Conservation (phyloP, 192 early-diverging fungal species). For the Allomyces javanicus region DNA sequence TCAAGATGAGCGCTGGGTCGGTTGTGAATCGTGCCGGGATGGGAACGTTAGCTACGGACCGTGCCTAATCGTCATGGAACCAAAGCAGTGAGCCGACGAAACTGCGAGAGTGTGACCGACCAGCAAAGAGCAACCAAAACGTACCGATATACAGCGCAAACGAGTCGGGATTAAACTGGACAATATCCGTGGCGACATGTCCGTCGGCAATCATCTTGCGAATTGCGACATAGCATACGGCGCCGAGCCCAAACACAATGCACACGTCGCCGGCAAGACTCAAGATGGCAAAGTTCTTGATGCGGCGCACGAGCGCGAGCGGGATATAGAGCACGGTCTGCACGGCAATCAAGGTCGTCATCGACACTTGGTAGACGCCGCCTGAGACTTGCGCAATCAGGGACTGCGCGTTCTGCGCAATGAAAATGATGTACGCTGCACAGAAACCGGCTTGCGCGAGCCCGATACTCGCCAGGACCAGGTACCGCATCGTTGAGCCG, state of each 20-base stretch:
- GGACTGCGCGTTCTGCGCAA: slow-evolving; percentile 61
- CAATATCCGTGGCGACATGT: slow-evolving; percentile 18
- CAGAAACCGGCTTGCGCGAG: slow-evolving; percentile 17
- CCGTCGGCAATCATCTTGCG: slow-evolving; percentile 21
- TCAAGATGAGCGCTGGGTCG: no score
- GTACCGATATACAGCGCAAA: slow-evolving; percentile 58
- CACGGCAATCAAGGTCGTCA: slow-evolving; percentile 44
- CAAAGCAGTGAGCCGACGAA: no score
- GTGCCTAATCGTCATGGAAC: no score
- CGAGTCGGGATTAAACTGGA: slow-evolving; percentile 31
- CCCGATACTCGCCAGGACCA: slow-evolving; percentile 25
- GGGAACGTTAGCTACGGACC: no score
- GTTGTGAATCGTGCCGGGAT: no score
- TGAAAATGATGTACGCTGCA: slow-evolving; percentile 63
- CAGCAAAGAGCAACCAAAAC: not conserved
- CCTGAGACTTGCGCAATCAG: slow-evolving; percentile 6
- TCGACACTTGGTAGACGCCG: slow-evolving; percentile 19
- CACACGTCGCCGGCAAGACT: slow-evolving; percentile 47
- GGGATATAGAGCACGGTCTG: slow-evolving; percentile 55
- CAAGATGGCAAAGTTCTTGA: slow-evolving; percentile 31
- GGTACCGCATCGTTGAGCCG: slow-evolving; percentile 34
- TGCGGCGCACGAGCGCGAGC: slow-evolving; percentile 42
- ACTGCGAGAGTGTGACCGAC: no score
- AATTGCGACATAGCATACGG: slow-evolving; percentile 37
- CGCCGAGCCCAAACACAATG: slow-evolving; percentile 49